Percentiles rank a stretch among this genome's conserved stretches.
Conservation (phyloP, 192 early-diverging fungal species). For the Entrophospora sp. region DNA sequence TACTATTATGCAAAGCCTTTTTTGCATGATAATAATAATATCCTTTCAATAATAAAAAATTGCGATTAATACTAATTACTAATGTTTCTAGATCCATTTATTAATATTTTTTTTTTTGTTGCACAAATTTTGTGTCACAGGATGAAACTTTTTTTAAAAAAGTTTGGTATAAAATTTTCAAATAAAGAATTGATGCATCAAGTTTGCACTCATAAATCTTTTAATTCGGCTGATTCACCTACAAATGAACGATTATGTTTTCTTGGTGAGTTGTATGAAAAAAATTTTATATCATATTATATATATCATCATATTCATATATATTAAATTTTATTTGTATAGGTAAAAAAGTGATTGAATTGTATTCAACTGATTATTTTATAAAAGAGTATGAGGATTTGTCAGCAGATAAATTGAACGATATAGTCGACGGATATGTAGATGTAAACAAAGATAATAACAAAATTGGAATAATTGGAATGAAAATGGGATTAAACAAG, state of each 20-base stretch:
- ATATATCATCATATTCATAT: no score
- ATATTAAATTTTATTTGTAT: background rate
- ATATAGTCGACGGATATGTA: no score
- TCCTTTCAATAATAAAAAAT: no score
- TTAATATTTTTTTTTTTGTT: no score
- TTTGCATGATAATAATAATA: no score
- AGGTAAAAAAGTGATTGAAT: constrained; percentile 2
- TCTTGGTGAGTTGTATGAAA: background rate
- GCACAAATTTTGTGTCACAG: no score
- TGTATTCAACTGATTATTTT: constrained; percentile 4
- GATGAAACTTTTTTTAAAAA: background rate
- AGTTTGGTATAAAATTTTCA: background rate
- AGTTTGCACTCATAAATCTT: constrained; percentile 11
- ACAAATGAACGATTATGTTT: constrained; percentile 14
- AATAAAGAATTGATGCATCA: constrained; percentile 1
- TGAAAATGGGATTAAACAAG: constrained; percentile 10
- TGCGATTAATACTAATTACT: no score
- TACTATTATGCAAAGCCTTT: no score
- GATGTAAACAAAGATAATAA: background rate
- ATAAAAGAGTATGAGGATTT: constrained; percentile 1
- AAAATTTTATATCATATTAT: background rate
- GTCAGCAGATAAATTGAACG: background rate
- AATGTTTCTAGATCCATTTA: no score
- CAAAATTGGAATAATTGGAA: constrained; percentile 5
- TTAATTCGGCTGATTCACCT: background rate